Base-by-base conservation (phyloP, 192 early-diverging fungal species). In the Lobosporangium transversale region DNA sequence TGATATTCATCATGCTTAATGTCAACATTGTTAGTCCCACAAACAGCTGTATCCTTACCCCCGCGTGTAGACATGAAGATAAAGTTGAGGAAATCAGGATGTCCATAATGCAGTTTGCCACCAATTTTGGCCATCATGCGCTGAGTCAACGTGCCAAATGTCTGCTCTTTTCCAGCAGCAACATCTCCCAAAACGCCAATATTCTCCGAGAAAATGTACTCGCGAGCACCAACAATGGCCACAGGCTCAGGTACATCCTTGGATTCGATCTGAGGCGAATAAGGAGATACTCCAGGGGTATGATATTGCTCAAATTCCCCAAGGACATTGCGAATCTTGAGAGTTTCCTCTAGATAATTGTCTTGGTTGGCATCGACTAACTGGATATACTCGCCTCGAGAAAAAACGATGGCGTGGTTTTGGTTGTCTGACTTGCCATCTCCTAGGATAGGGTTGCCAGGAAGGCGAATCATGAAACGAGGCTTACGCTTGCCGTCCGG, bases 391-490 rank as follows among this genome's bases (percentile, higher is more conserved):
- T 95, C 94, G 36, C 94, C 94, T 42, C 94, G 93, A 42, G 88
- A 87, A 54, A 92, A 95, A 33, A 94, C 87, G 43, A 95, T 86
- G 20, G 92, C 85, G 64, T 94, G 93, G 78, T 93, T 94, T 81
- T 94, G 94, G 75, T 95, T 95, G 78, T 94, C 93, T 0, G 92
- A 92, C 82, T 95, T 95, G 45, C 94, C 94, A 70, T 95, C 93
- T 24, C 94, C 94, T n/a, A 95, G 80, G 63, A 95, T 94, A 4
- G 94, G 92, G 70, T 92, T 91, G 10, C 93, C 93, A 2, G 93
- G 93, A 11, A 94, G 80, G 52, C 90, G 85, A 21, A 94, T 87
- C 26, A 91, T 85, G 67, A 89, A 93, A 64, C 86, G 85, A 21
- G 93, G 93, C 73, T 87, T 91, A 70, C 91, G 87, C 56, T 87